phyloP scores from a whole-genome alignment of 2,329 filamentous ascomycete genomes.

The Rutstroemia sp. region DNA sequence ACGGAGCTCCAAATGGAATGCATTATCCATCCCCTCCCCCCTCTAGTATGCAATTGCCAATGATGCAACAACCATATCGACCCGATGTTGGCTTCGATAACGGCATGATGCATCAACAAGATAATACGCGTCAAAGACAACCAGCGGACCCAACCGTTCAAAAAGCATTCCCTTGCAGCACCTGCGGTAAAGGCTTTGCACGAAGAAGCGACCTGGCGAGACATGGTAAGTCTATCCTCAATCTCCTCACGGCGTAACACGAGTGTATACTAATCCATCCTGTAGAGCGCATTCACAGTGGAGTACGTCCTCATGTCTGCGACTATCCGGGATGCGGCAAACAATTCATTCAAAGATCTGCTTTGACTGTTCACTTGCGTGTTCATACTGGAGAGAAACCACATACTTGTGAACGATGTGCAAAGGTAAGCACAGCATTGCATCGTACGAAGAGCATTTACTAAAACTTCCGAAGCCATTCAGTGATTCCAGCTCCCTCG shows the following conservation, averaged over 20 bases:
- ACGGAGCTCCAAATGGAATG: constrained; percentile 24
- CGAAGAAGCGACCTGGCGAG: constrained; percentile 87
- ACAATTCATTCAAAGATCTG: constrained; percentile 94
- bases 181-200: constrained; percentile 87
- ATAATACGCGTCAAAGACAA: constrained; percentile 13
- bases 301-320: constrained; percentile 84
- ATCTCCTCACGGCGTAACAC: too few relatives aligned
- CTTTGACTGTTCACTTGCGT: constrained; percentile 87
- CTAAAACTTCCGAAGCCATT: constrained; percentile 61
- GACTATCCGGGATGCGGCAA: constrained; percentile 86
- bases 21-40: constrained; percentile 30
- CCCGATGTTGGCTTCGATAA: constrained; percentile 25
- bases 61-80: constrained; percentile 29
- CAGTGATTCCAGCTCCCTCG: constrained; percentile 90
- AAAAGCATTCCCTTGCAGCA: constrained; percentile 83
- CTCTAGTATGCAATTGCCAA: constrained; percentile 30
- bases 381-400: constrained; percentile 98
- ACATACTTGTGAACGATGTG: constrained; percentile 93
- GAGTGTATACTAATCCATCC: constrained; percentile 7
- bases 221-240: constrained; percentile 61
- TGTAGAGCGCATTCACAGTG: constrained; percentile 89
- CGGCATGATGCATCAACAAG: constrained; percentile 24
- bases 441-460: constrained; percentile 11
- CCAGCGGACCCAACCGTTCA: constrained; percentile 22
- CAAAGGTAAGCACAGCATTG: constrained; percentile 60